These are phyloP conservation scores for Colletotrichum sp. DNA, from an alignment of 2,329 filamentous ascomycete genomes.

Conservation along the genomic window DNA sequence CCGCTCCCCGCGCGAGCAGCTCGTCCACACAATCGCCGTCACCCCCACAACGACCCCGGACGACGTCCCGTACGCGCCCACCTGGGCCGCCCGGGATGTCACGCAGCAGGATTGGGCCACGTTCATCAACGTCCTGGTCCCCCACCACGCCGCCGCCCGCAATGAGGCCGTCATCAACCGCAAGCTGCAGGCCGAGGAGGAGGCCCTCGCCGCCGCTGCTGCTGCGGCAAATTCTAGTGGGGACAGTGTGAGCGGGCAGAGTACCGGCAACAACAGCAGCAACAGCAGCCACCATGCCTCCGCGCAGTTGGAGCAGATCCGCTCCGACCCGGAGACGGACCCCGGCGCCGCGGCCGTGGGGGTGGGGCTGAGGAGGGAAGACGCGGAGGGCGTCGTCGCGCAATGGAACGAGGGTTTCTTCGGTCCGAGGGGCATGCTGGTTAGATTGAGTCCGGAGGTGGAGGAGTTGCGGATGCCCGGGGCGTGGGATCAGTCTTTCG, in stretches of 20 bases:
- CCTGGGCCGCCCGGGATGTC: conserved; percentile 48
- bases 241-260: conserved; percentile 21
- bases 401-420: conserved; percentile 67
- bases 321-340: conserved; percentile 28
- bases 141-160: conserved; percentile 45
- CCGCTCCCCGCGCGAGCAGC: conserved; percentile 3
- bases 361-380: background rate
- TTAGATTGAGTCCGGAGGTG: conserved; percentile 35
- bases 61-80: conserved; percentile 48
- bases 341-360: conserved; percentile 30
- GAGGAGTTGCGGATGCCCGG: conserved; percentile 32
- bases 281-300: conserved; percentile 38
- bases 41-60: conserved; percentile 39
- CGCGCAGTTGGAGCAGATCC: conserved; percentile 46
- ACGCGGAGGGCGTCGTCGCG: conserved; percentile 39
- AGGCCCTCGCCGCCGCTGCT: conserved; percentile 23
- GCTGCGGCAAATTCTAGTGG: conserved; percentile 1
- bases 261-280: conserved; percentile 28
- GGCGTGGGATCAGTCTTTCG: conserved; percentile 34
- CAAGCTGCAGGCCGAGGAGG: conserved; percentile 50
- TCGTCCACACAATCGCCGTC: conserved; percentile 41
- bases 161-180: conserved; percentile 55
- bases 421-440: conserved; percentile 49
- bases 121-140: conserved; percentile 62
- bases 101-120: conserved; percentile 62